phyloP scores from a whole-genome alignment of 768 basidiomycete genomes.

The Russula compacta region DNA sequence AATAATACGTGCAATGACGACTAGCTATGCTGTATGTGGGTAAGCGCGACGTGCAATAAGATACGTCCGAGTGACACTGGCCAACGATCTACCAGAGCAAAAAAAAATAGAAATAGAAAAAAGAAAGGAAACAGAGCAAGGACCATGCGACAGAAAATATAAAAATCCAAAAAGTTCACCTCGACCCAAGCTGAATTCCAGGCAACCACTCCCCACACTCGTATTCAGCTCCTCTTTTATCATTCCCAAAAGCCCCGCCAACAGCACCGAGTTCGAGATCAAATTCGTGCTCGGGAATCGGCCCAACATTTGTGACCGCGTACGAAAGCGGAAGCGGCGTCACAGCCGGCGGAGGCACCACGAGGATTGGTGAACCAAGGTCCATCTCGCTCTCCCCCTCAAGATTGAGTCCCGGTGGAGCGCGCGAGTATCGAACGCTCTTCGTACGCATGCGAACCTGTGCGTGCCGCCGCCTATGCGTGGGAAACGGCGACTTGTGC shows the following conservation, averaged over 20 bases:
- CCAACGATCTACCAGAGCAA: neutral
- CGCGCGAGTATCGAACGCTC: slow-evolving; percentile 21
- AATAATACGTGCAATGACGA: slow-evolving; percentile 2
- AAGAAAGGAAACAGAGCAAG: neutral
- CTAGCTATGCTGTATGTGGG: slow-evolving; percentile 5
- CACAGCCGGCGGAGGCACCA: slow-evolving; percentile 17
- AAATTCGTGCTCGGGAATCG: slow-evolving; percentile 20
- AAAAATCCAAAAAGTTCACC: neutral
- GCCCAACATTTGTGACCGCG: slow-evolving; percentile 16
- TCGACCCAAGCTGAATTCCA: slow-evolving; percentile 13
- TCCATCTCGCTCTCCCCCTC: neutral
- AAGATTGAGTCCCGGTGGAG: slow-evolving; percentile 6
- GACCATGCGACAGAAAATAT: neutral
- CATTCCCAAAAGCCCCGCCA: neutral
- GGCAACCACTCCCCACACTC: slow-evolving; percentile 20
- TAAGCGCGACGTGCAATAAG: slow-evolving; percentile 4
- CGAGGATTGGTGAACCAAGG: slow-evolving; percentile 10
- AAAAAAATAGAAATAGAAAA: neutral
- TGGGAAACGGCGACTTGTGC: slow-evolving; percentile 7
- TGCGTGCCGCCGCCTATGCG: slow-evolving; percentile 4
- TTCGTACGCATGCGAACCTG: slow-evolving; percentile 23
- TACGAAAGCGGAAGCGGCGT: slow-evolving; percentile 13
- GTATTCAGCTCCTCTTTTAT: slow-evolving; percentile 1
- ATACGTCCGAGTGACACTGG: neutral
- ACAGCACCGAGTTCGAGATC: slow-evolving; percentile 24